phyloP scores from a whole-genome alignment of 345 rosid species.

The Citrus hindsii region DNA sequence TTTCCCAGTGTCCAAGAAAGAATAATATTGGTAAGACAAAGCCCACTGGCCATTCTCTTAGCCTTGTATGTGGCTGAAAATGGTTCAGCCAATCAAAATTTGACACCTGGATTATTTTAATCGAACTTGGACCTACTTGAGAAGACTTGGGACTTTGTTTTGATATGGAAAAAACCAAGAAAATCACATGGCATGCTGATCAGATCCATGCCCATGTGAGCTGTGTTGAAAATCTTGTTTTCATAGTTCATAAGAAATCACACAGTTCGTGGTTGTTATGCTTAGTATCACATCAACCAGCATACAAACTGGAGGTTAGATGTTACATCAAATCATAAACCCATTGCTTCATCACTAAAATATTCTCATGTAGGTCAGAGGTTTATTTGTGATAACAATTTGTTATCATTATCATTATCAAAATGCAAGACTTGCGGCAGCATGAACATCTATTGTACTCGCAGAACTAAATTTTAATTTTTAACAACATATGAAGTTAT shows the following conservation, averaged over 20 bases:
- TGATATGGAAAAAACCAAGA: not conserved
- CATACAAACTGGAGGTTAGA: not conserved
- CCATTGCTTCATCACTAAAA: not conserved
- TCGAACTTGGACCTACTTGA: not conserved
- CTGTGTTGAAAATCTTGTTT: not conserved
- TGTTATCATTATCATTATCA: not conserved
- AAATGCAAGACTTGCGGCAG: too few species aligned
- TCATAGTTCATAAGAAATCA: not conserved
- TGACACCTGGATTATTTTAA: not conserved
- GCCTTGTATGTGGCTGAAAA: too few species aligned
- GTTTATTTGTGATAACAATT: not conserved
- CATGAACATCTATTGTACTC: too few species aligned
- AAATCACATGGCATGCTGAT: slow-evolving; percentile 1
- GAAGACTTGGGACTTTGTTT: not conserved
- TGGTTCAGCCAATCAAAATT: not conserved
- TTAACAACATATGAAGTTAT: not conserved
- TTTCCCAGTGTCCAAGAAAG: slow-evolving; percentile 29
- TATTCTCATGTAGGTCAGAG: not conserved
- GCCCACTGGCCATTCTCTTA: not conserved
- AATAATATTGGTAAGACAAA: slow-evolving; percentile 25
- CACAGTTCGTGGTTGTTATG: not conserved
- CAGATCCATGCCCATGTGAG: not conserved
- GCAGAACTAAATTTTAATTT: not conserved
- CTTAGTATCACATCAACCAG: not conserved
- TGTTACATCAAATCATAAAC: not conserved